Conservation (phyloP, 129 eudicot species). For the Smallanthus sonchifolius region DNA sequence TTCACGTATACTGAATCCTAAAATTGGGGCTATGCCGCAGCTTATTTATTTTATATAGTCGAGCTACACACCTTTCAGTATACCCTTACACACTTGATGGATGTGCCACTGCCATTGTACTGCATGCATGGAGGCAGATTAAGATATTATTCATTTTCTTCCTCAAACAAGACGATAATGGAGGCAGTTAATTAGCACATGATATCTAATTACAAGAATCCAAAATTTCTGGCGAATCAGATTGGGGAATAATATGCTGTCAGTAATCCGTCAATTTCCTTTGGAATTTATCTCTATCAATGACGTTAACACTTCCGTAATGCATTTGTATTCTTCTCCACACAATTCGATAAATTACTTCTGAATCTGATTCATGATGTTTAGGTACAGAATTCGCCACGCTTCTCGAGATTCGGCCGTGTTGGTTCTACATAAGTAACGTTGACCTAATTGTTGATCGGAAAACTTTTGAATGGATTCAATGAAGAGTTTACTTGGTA, state of each 20-base stretch:
- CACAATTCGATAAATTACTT: background rate
- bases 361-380: background rate
- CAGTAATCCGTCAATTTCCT: background rate
- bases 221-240: slow-evolving; percentile 3
- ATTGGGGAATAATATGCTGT: background rate
- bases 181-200: background rate
- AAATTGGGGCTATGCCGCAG: too few species aligned
- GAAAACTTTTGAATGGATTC: background rate
- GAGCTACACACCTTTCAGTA: too few species aligned
- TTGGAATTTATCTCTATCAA: slow-evolving; percentile 12
- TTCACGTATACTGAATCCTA: too few species aligned
- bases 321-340: slow-evolving; percentile 7
- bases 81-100: too few species aligned
- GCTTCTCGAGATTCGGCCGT: background rate
- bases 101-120: too few species aligned
- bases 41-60: too few species aligned
- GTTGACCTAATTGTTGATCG: background rate
- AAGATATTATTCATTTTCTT: too few species aligned
- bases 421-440: background rate
- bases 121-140: too few species aligned
- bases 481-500: slow-evolving; percentile 12
- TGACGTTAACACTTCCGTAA: background rate
- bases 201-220: slow-evolving; percentile 7
- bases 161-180: background rate
- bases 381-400: background rate